Evolutionary conservation across 495 filamentous ascomycete species (phyloP).

Genomic region (Glarea lozoyensis): DNA sequence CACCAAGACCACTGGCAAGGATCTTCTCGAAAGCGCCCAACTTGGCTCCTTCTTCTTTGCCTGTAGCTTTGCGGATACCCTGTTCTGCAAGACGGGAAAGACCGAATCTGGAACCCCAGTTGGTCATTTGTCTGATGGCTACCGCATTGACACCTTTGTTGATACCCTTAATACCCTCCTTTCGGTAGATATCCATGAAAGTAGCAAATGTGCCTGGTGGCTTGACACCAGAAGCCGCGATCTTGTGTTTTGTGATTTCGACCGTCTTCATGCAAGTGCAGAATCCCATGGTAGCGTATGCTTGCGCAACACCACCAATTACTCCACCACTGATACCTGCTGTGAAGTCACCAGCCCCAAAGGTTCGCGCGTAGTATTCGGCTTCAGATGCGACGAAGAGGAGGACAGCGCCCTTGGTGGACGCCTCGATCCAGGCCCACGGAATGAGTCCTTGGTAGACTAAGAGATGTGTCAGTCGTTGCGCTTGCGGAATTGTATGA

Average conservation of each 20-base stretch:
- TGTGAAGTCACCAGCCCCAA: conserved; percentile 78
- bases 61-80: conserved; percentile 70
- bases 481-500: neutral
- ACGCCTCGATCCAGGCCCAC: conserved; percentile 99
- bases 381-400: conserved; percentile 98
- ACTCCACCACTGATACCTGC: conserved; percentile 89
- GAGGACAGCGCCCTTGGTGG: conserved; percentile 96
- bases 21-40: conserved; percentile 81
- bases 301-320: conserved; percentile 89
- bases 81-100: conserved; percentile 83
- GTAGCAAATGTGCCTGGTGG: conserved; percentile 82
- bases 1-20: conserved; percentile 75
- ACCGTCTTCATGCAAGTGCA: conserved; percentile 99
- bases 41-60: conserved; percentile 72
- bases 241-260: conserved; percentile 97
- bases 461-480: conserved; percentile 27
- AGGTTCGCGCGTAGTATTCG: conserved; percentile 77
- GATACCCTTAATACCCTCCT: conserved; percentile 91
- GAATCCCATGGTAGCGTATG: conserved; percentile 99
- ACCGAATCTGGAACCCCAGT: conserved; percentile 96
- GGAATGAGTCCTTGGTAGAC: conserved; percentile 99
- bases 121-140: conserved; percentile 96
- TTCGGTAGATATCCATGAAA: conserved; percentile 94
- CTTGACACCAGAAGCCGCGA: conserved; percentile 73
- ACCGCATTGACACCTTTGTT: conserved; percentile 98